phyloP scores from a whole-genome alignment of 306 rosid species.

The Fragaria ananassa region DNA sequence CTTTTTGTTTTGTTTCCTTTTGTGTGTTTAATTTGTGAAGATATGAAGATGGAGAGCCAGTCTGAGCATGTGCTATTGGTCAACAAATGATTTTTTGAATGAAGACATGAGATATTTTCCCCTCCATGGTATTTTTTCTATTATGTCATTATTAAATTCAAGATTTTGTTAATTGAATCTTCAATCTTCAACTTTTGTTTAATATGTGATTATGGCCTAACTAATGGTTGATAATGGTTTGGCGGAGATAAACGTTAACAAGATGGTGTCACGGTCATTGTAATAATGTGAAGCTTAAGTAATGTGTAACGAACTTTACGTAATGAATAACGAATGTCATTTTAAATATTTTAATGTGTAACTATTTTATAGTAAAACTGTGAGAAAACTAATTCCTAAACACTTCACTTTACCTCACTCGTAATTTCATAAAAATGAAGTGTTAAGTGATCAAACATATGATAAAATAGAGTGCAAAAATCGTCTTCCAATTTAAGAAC shows the following conservation, averaged over 20 bases:
- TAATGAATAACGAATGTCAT: too few relatives aligned
- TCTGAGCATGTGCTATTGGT: not conserved
- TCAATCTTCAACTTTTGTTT: not conserved
- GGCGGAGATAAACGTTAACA: too few relatives aligned
- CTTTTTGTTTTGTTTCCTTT: not conserved
- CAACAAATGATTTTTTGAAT: not conserved
- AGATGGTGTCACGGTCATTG: too few relatives aligned
- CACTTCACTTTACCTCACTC: fast-evolving
- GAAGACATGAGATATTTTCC: not conserved
- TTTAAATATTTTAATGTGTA: too few relatives aligned
- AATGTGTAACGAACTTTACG: fast-evolving
- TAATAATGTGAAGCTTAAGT: too few relatives aligned
- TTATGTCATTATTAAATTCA: not conserved
- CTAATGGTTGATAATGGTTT: too few relatives aligned
- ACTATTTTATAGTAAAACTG: too few relatives aligned
- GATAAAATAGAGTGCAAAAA: too few relatives aligned
- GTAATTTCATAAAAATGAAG: too few relatives aligned
- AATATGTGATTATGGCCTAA: not conserved
- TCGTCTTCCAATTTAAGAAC: not conserved
- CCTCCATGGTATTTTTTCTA: not conserved
- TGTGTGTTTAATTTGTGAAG: not conserved
- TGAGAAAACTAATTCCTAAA: fast-evolving
- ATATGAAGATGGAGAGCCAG: not conserved
- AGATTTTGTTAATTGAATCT: not conserved
- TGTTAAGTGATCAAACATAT: too few relatives aligned